phyloP scores from a whole-genome alignment of 2,329 filamentous ascomycete species.

The Dothideomycetidae sp. region DNA sequence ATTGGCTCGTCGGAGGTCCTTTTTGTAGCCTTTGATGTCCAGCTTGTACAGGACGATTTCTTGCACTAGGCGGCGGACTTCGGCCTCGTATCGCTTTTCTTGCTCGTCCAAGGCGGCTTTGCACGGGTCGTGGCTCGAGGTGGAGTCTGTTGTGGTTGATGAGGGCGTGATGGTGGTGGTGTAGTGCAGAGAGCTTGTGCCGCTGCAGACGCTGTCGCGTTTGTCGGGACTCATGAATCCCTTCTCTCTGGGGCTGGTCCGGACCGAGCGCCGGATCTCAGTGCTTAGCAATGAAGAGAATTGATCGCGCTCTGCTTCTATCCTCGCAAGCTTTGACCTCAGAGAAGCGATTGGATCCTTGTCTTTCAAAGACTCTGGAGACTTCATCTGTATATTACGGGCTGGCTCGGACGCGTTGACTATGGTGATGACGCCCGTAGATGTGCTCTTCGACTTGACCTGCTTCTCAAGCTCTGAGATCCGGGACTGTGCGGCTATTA shows the following conservation, averaged over 20 bases:
- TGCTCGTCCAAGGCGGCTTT: conserved; percentile 19
- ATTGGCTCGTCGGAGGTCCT: conserved; percentile 20
- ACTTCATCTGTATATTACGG: background rate
- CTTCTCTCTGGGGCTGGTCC: conserved; percentile 5
- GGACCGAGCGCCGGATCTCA: conserved; percentile 2
- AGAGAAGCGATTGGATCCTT: background rate
- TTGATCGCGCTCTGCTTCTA: conserved; percentile 16
- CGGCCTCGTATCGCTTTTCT: conserved; percentile 20
- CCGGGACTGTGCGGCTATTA: background rate
- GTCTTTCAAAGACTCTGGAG: background rate
- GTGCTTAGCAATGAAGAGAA: conserved; percentile 2
- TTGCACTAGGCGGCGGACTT: conserved; percentile 30
- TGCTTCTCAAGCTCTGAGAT: conserved; percentile 3
- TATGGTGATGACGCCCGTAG: conserved; percentile 8
- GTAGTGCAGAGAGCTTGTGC: conserved; percentile 1
- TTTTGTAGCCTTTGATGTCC: conserved; percentile 33
- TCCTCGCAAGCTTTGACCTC: conserved; percentile 1
- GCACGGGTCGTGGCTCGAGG: conserved; percentile 7
- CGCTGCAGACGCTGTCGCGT: conserved; percentile 5
- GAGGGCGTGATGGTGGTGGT: conserved; percentile 2
- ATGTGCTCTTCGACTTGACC: background rate
- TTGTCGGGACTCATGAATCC: conserved; percentile 1
- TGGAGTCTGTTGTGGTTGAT: conserved; percentile 9
- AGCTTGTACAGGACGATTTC: conserved; percentile 37
- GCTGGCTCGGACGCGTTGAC: background rate